These are phyloP conservation scores for Conoideocrella luteorostrata DNA, from an alignment of 2,329 filamentous ascomycete genomes.

Conservation along the genomic window DNA sequence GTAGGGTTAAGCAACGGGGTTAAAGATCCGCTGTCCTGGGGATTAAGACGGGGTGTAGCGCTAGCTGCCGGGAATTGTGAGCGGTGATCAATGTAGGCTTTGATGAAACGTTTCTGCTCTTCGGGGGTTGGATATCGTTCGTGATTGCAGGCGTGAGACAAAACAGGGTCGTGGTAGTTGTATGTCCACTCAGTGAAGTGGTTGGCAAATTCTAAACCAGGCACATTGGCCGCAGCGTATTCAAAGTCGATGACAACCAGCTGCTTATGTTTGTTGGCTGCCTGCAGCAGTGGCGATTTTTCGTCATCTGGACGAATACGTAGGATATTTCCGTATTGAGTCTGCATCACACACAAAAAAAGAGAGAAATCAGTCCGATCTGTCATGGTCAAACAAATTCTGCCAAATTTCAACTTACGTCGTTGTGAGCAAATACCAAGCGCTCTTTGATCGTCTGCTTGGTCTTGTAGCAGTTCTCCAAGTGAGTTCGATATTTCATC, in stretches of 20 bases:
- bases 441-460: conserved; percentile 59
- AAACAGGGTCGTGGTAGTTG: conserved; percentile 76
- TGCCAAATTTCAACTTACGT: conserved; percentile 51
- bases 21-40: conserved; percentile 33
- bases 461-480: conserved; percentile 67
- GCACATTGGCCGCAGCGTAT: conserved; percentile 83
- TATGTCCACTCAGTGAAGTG: conserved; percentile 99
- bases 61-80: conserved; percentile 55
- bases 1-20: conserved; percentile 31
- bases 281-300: conserved; percentile 79
- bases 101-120: conserved; percentile 79
- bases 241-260: conserved; percentile 98
- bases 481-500: conserved; percentile 67
- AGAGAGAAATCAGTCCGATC: no score
- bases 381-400: background rate
- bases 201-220: conserved; percentile 89
- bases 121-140: conserved; percentile 68
- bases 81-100: conserved; percentile 78
- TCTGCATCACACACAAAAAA: conserved; percentile 44
- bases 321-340: conserved; percentile 97
- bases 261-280: conserved; percentile 91
- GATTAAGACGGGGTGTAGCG: conserved; percentile 43
- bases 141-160: conserved; percentile 61
- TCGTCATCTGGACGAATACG: conserved; percentile 61
- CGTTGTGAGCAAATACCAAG: conserved; percentile 94